Percentiles rank a stretch among this genome's conserved stretches.
Conservation (phyloP, 192 early-diverging fungal genomes). For the Backusella sp. region DNA sequence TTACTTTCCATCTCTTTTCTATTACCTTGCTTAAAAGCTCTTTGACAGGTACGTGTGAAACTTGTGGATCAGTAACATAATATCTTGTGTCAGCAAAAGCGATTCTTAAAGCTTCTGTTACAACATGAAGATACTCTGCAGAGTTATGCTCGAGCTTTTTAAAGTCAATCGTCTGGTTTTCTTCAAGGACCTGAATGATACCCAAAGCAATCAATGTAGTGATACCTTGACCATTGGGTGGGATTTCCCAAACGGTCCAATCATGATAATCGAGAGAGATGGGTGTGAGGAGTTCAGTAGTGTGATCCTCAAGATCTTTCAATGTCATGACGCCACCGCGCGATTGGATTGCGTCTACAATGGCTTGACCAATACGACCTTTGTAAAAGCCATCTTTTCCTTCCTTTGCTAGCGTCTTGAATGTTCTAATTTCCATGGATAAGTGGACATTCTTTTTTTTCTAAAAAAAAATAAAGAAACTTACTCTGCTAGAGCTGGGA, state of each 20-base stretch:
- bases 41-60: constrained; percentile 45
- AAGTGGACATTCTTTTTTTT: not conserved
- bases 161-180: constrained; percentile 37
- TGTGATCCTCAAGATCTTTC: constrained; percentile 61
- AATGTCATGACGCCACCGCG: constrained; percentile 64
- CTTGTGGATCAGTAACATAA: constrained; percentile 68
- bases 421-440: constrained; percentile 37
- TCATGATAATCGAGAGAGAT: constrained; percentile 63
- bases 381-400: constrained; percentile 71
- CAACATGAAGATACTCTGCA: constrained; percentile 60
- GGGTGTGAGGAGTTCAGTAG: constrained; percentile 49
- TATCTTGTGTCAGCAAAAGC: constrained; percentile 75
- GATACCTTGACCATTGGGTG: constrained; percentile 77
- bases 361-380: constrained; percentile 63
- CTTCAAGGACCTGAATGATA: constrained; percentile 58
- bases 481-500: constrained; percentile 56
- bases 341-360: constrained; percentile 51
- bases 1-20: not conserved
- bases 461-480: not conserved
- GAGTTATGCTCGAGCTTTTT: constrained; percentile 50
- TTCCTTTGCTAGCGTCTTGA: constrained; percentile 52
- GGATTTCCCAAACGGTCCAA: constrained; percentile 63
- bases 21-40: constrained; percentile 51
- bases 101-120: constrained; percentile 69
- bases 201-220: constrained; percentile 70